A percentile compares a stretch with the other conserved stretches of the same genome.
These are phyloP conservation scores for Cladosporium sp. DNA, from an alignment of 2,329 filamentous ascomycete genomes.

Conservation along the genomic window DNA sequence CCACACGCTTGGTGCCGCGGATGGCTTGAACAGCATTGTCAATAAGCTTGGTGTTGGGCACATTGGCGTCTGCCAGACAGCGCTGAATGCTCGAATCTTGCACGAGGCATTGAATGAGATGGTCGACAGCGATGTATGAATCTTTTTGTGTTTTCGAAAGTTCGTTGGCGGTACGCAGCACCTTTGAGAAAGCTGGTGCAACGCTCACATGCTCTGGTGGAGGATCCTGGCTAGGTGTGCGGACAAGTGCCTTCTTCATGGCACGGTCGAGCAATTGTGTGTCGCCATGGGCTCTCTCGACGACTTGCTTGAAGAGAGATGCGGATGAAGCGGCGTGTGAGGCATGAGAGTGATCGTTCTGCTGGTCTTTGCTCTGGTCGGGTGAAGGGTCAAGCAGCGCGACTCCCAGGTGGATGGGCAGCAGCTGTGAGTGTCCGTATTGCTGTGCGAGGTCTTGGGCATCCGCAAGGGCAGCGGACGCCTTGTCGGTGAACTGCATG, in stretches of 20 bases:
- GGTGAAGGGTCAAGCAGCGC: constrained; percentile 71
- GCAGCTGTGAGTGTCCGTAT: constrained; percentile 85
- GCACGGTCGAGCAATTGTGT: constrained; percentile 81
- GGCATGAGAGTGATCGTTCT: constrained; percentile 57
- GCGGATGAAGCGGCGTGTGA: constrained; percentile 58
- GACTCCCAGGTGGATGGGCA: constrained; percentile 84
- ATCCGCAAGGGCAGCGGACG: constrained; percentile 83
- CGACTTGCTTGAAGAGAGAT: constrained; percentile 90
- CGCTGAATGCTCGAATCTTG: constrained; percentile 73
- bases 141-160: constrained; percentile 98
- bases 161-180: constrained; percentile 80
- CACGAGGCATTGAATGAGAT: constrained; percentile 74
- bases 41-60: constrained; percentile 85
- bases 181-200: constrained; percentile 74
- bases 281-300: constrained; percentile 91
- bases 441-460: constrained; percentile 83
- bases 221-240: constrained; percentile 89
- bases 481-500: constrained; percentile 92
- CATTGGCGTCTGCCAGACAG: constrained; percentile 77
- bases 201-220: constrained; percentile 85
- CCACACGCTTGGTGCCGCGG: constrained; percentile 85
- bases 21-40: constrained; percentile 89
- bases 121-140: constrained; percentile 88
- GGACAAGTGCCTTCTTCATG: constrained; percentile 86
- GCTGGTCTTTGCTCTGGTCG: constrained; percentile 74